Base-by-base conservation (phyloP, 169 alveolate species). In the Sarcocystis neurona region DNA sequence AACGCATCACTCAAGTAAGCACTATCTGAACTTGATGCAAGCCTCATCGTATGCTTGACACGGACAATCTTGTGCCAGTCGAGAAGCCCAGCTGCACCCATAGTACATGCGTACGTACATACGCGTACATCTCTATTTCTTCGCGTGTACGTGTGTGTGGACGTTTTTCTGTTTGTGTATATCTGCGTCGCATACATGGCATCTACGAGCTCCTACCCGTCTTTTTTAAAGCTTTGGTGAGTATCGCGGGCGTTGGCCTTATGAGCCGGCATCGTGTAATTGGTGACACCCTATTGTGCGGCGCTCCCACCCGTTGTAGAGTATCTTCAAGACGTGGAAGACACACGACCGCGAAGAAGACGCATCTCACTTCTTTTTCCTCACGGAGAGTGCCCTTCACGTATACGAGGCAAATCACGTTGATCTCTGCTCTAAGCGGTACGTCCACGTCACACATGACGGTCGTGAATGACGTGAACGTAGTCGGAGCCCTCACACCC, bases 331-430 rank as follows among this genome's bases (percentile, higher is more conserved):
- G 23, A 4, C 12, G 0, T 1, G 82, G 58, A 39, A 39, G 1
- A 43, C 10, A 4, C 58, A 56, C 4, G 18, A 32, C 82, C 1
- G 10, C 1, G 27, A 39, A 15, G 23, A 12, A 10, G 43, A 72
- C 12, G 56, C 2, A 39, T 23, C 20, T 2, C 82, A 47, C 34
- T 39, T 53, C 32, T 72, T 72, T 20, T 72, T 72, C 41, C 32
- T 72, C 6, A 63, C 75, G 1, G 47, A 37, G 37, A 72, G 41
- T 27, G 34, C 82, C 58, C 2, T 8, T 3, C 58, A 23, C 58
- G 82, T 72, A 34, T 72, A 37, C 6, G 82, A 72, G 27, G 82
- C 82, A 39, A 56, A 72, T 27, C 82, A 72, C 56, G 56, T 32
- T 27, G 82, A 56, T 43, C 53, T 37, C 34, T 18, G 82, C 27